These are phyloP conservation scores for Pseudogymnoascus sp. DNA, from an alignment of 2,329 filamentous ascomycete species.

Conservation along the genomic window DNA sequence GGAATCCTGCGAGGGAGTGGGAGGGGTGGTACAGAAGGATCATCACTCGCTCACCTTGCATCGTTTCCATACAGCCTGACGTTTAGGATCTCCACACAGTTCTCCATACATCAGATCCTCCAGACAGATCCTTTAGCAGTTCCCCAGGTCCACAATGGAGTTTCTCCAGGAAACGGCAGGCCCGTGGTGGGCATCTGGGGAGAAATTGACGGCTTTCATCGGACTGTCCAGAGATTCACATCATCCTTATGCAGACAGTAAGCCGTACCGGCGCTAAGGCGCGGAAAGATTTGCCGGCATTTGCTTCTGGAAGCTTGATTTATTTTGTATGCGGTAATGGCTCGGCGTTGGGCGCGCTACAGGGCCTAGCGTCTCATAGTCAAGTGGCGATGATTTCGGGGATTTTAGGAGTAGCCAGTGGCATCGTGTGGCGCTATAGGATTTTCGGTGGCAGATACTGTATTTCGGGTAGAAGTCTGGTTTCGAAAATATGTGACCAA, in stretches of 20 bases:
- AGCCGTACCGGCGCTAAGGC: not conserved
- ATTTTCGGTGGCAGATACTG: not conserved
- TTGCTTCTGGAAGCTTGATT: slow-evolving; percentile 5
- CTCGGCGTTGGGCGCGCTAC: not conserved
- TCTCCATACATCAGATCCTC: not conserved
- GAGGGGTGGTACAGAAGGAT: not conserved
- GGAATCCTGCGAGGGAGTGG: not conserved
- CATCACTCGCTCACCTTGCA: not conserved
- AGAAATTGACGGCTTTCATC: slow-evolving; percentile 4
- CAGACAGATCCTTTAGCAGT: not conserved
- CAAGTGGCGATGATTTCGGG: not conserved
- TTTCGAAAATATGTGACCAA: not conserved
- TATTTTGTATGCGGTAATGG: not conserved
- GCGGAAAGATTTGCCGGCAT: not conserved
- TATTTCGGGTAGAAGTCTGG: not conserved
- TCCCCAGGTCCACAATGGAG: slow-evolving; percentile 3
- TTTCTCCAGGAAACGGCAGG: slow-evolving; percentile 6
- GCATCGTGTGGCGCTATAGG: not conserved
- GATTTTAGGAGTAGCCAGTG: not conserved
- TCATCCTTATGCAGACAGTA: not conserved
- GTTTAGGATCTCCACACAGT: not conserved
- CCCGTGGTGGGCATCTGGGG: not conserved
- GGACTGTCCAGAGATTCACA: not conserved
- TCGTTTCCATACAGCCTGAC: not conserved
- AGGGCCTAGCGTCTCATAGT: not conserved